These are phyloP conservation scores for Didymella pinodella DNA, from an alignment of 2,329 filamentous ascomycete species.

Conservation along the genomic window DNA sequence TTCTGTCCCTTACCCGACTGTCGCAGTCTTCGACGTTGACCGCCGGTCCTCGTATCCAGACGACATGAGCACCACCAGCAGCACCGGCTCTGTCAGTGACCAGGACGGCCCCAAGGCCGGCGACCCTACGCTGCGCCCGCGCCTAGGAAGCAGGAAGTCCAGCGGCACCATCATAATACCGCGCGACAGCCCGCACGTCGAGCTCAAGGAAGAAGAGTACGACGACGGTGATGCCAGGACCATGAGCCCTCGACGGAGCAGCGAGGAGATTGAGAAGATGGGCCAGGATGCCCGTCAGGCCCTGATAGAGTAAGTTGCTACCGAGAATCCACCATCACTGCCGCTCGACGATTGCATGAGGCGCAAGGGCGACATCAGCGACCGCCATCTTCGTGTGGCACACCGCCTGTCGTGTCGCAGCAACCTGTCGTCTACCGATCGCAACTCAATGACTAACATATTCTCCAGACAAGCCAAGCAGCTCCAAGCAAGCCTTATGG, in stretches of 20 bases:
- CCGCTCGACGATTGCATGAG: neutral
- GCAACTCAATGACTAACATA: conserved; percentile 29
- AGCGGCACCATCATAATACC: conserved; percentile 85
- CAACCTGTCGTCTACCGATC: neutral
- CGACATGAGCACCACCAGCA: conserved; percentile 52
- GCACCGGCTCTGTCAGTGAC: conserved; percentile 55
- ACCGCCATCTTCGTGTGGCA: conserved; percentile 1
- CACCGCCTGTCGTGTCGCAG: conserved; percentile 8
- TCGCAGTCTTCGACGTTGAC: conserved; percentile 29
- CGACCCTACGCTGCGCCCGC: conserved; percentile 66
- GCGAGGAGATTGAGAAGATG: conserved; percentile 87
- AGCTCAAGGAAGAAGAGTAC: conserved; percentile 76
- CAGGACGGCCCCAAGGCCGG: conserved; percentile 47
- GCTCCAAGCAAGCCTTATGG: conserved; percentile 86
- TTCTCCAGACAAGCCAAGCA: conserved; percentile 79
- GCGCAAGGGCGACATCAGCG: neutral
- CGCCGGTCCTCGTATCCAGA: conserved; percentile 40
- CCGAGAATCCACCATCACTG: neutral
- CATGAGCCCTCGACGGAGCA: conserved; percentile 93
- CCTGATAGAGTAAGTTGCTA: conserved; percentile 64
- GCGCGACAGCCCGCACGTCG: conserved; percentile 75
- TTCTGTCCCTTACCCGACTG: conserved; percentile 40
- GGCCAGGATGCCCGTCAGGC: conserved; percentile 78
- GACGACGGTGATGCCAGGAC: conserved; percentile 88
- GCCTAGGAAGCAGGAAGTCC: conserved; percentile 75